Base-by-base conservation (phyloP, 805 yeast species). In the Cyberlindnera suaveolens region DNA sequence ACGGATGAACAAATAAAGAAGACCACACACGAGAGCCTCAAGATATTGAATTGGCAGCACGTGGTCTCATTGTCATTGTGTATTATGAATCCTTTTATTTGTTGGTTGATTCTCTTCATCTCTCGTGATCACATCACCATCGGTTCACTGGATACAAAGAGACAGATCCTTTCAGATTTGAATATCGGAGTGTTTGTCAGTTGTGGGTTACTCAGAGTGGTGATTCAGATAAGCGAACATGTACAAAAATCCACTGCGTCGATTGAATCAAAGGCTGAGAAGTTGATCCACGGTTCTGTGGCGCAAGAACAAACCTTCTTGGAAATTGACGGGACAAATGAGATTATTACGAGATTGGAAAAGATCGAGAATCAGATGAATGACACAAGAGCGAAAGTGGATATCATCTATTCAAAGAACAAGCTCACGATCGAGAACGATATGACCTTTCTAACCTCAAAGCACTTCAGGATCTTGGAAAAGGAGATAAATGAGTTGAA, bases 141-240 rank as follows among this genome's bases (percentile, higher is more conserved):
- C 5, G 67, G 61, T 19, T 20, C 30, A 6, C 37, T 31, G 5
- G 41, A 26, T 19, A 15, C 18, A 6, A 60, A 41, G 19, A 58
- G 11, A 36, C 65, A 34, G 51, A 45, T 67, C 6, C 66, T 69
- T 38, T 63, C 61, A 20, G 64, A 67, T 46, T 54, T 68, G 36
- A 68, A 68, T 44, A 60, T 69, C 39, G 54, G 56, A 2, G 46
- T 69, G 9, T 67, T 66, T 43, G 54, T 60, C n/a, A 49, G 61
- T 15, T 65, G 67, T 66, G 63, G 64, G 6, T 20, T 57, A 8
- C 51, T 64, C 11, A 51, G 67, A 40, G 43, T 63, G 6, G 34
- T 61, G 3, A 47, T 62, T 5, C 52, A 50, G 29, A 19, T 50
- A 1, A 44, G 53, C 3, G 52, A 50, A 20, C 46, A 43, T 31